phyloP scores from a whole-genome alignment of 148 eudicot species.

The Spergularia marina region DNA sequence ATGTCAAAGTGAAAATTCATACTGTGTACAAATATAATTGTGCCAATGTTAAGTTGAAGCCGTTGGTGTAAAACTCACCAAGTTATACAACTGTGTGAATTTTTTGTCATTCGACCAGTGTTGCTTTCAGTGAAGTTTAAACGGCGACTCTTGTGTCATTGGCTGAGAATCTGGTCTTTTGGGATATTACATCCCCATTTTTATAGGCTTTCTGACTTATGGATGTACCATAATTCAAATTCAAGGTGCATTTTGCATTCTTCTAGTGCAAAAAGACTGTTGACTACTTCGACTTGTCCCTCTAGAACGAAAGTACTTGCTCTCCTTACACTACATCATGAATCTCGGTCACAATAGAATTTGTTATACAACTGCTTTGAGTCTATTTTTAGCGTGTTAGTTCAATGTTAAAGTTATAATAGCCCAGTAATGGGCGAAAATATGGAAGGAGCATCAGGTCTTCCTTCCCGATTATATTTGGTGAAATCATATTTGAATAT shows the following conservation, averaged over 20 bases:
- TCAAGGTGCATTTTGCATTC: neutral
- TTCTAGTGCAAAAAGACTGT: neutral
- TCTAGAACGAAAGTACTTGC: neutral
- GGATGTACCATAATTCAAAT: neutral
- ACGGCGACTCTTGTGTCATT: neutral
- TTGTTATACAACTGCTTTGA: neutral
- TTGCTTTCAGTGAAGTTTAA: neutral
- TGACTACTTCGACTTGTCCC: neutral
- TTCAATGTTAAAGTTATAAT: neutral
- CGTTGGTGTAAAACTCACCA: neutral
- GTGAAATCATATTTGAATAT: no score
- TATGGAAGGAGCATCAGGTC: neutral
- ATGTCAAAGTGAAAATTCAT: neutral
- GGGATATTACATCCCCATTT: no score
- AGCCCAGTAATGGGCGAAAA: neutral
- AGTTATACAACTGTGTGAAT: neutral
- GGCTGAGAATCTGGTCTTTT: neutral
- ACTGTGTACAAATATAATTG: neutral
- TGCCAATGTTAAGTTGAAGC: neutral
- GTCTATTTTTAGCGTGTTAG: neutral
- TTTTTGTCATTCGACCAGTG: neutral
- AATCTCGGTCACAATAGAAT: no score
- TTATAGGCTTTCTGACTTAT: neutral
- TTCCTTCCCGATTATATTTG: neutral
- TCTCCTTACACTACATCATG: neutral